Conservation (phyloP, 805 yeast genomes). For the Ogataea pilisensis region DNA sequence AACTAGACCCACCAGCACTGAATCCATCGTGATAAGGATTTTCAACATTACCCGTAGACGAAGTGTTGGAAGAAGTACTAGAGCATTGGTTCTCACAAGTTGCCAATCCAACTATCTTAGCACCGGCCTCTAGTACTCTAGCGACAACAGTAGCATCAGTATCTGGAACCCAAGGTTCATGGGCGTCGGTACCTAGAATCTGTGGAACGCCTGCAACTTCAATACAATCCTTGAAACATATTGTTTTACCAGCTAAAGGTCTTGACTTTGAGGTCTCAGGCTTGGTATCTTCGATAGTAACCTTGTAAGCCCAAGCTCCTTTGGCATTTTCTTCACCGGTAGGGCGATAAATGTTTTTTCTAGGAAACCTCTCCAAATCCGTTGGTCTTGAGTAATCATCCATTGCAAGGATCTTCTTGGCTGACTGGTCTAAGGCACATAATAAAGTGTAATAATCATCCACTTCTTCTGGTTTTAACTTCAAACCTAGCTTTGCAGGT, state of each 20-base stretch:
- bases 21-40: conserved; percentile 39
- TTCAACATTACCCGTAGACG: conserved; percentile 38
- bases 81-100: conserved; percentile 35
- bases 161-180: conserved; percentile 30
- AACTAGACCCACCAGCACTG: conserved; percentile 44
- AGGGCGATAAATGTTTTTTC: conserved; percentile 26
- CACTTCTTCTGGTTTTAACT: conserved; percentile 19
- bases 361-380: conserved; percentile 31
- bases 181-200: conserved; percentile 33
- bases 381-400: conserved; percentile 30
- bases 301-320: conserved; percentile 32
- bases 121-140: conserved; percentile 34
- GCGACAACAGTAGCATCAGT: conserved; percentile 36
- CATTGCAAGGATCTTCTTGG: conserved; percentile 23
- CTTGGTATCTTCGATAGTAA: conserved; percentile 25
- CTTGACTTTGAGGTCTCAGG: conserved; percentile 30
- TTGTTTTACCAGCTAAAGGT: conserved; percentile 25
- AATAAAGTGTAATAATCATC: conserved; percentile 24
- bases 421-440: conserved; percentile 28
- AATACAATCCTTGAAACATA: conserved; percentile 34
- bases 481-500: conserved; percentile 23
- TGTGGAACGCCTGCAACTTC: conserved; percentile 34
- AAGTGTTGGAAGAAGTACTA: conserved; percentile 27
- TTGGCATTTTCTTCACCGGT: conserved; percentile 21
- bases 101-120: conserved; percentile 30